Conservation (phyloP, 805 yeast species). For the Ogataea zsoltii region DNA sequence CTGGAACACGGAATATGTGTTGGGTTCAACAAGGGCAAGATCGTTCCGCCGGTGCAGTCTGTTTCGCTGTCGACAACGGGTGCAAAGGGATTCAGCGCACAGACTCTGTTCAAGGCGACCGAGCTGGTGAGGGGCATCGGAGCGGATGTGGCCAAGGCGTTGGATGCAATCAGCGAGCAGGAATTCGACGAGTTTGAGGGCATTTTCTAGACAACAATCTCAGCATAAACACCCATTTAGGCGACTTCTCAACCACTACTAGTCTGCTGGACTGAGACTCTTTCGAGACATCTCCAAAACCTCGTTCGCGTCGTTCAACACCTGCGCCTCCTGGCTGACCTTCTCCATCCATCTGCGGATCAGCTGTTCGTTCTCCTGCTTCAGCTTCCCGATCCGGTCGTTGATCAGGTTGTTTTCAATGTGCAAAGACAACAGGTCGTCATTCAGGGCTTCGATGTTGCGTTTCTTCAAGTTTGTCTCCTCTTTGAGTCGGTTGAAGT, state of each 20-base stretch:
- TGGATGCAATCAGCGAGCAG: slow-evolving; percentile 48
- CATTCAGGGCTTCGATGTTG: slow-evolving; percentile 50
- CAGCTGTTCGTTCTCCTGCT: slow-evolving; percentile 40
- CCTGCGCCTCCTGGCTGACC: slow-evolving; percentile 43
- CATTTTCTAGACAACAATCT: slow-evolving; percentile 18
- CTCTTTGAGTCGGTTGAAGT: slow-evolving; percentile 26
- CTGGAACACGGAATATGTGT: slow-evolving; percentile 79
- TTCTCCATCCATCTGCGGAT: slow-evolving; percentile 46
- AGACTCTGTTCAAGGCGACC: slow-evolving; percentile 52
- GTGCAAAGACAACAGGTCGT: slow-evolving; percentile 48
- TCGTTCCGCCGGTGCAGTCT: slow-evolving; percentile 72
- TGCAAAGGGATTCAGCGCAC: slow-evolving; percentile 56
- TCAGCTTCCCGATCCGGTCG: slow-evolving; percentile 33
- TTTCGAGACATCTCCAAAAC: slow-evolving; percentile 23
- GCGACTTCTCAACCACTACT: neutral
- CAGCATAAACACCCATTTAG: no score
- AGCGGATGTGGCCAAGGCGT: slow-evolving; percentile 57
- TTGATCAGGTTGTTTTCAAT: slow-evolving; percentile 50
- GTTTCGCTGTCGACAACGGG: slow-evolving; percentile 54
- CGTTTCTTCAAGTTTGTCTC: slow-evolving; percentile 41
- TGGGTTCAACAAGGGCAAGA: slow-evolving; percentile 67
- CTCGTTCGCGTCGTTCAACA: slow-evolving; percentile 43
- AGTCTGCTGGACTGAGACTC: slow-evolving; percentile 13
- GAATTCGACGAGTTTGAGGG: slow-evolving; percentile 35
- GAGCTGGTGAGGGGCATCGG: slow-evolving; percentile 61